These are phyloP conservation scores for Phialophora tarda DNA, from an alignment of 2,329 filamentous ascomycete genomes.

Conservation along the genomic window DNA sequence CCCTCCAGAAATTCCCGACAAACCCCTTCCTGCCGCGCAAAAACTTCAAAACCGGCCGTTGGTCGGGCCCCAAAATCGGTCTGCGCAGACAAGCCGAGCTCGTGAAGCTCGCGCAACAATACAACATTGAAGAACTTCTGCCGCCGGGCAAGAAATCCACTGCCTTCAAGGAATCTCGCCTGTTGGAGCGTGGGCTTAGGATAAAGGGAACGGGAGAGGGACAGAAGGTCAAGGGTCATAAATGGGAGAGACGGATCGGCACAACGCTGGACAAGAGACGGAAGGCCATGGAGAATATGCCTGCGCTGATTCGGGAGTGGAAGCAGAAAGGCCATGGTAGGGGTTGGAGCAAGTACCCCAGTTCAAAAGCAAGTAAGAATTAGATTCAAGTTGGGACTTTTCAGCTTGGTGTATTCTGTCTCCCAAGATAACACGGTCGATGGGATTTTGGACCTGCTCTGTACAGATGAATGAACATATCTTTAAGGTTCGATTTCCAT, in stretches of 20 bases:
- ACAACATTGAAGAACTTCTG: conserved; percentile 80
- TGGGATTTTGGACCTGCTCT: not conserved
- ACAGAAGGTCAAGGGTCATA: conserved; percentile 92
- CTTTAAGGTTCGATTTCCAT: not conserved
- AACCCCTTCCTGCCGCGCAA: conserved; percentile 85
- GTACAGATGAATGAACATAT: not conserved
- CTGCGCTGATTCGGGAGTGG: conserved; percentile 87
- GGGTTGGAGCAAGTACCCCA: conserved; percentile 77
- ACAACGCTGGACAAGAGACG: conserved; percentile 83
- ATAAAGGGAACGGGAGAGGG: conserved; percentile 94
- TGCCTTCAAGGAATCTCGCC: conserved; percentile 67
- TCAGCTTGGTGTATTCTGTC: not conserved
- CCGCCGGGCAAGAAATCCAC: conserved; percentile 78
- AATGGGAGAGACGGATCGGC: conserved; percentile 86
- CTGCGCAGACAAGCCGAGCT: conserved; percentile 88
- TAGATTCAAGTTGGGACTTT: not conserved
- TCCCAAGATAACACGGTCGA: not conserved
- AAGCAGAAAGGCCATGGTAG: conserved; percentile 79
- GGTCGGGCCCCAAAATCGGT: conserved; percentile 83
- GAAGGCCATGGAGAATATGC: conserved; percentile 94
- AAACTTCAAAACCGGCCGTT: conserved; percentile 77
- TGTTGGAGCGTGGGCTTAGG: conserved; percentile 78
- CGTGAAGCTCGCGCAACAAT: conserved; percentile 78
- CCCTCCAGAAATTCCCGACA: conserved; percentile 53
- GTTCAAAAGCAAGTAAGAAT: conserved; percentile 63